Percentiles rank a stretch among this genome's conserved stretches.
Evolutionary conservation across 352 stramenopile species (phyloP).

Genomic region (Pythium periplocum): DNA sequence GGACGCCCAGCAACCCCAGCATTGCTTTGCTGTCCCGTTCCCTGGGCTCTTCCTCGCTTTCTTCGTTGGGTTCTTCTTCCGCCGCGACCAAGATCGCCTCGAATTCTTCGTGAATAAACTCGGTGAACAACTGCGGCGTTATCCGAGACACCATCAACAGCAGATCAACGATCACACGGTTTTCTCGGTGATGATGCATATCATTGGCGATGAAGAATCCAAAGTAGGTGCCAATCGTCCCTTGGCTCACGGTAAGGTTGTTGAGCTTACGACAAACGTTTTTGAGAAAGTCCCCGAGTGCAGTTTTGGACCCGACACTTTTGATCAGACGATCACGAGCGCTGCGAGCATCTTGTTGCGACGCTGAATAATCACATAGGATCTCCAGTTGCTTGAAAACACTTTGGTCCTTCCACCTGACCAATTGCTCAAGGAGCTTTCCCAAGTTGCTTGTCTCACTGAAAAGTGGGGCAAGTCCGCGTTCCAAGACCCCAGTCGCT

Average conservation of each 20-base stretch:
- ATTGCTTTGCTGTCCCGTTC: conserved; percentile 38
- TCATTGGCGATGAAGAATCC: conserved; percentile 32
- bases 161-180: conserved; percentile 50
- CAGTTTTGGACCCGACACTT: conserved; percentile 70
- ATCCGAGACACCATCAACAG: conserved; percentile 44
- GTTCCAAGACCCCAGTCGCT: conserved; percentile 28
- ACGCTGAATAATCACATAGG: conserved; percentile 51
- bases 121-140: conserved; percentile 41
- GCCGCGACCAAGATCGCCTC: conserved; percentile 42
- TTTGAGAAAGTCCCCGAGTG: conserved; percentile 74
- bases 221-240: conserved; percentile 28
- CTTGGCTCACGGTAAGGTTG: conserved; percentile 57
- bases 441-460: conserved; percentile 45
- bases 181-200: conserved; percentile 28
- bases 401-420: conserved; percentile 70
- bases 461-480: conserved; percentile 46
- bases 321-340: conserved; percentile 71
- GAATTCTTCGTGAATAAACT: conserved; percentile 48
- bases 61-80: conserved; percentile 21
- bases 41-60: conserved; percentile 10
- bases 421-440: conserved; percentile 59
- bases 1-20: conserved; percentile 37
- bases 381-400: conserved; percentile 69
- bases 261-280: conserved; percentile 78
- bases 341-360: conserved; percentile 36